Base-by-base conservation (phyloP, 768 basidiomycete genomes). In the Russula vinacea region DNA sequence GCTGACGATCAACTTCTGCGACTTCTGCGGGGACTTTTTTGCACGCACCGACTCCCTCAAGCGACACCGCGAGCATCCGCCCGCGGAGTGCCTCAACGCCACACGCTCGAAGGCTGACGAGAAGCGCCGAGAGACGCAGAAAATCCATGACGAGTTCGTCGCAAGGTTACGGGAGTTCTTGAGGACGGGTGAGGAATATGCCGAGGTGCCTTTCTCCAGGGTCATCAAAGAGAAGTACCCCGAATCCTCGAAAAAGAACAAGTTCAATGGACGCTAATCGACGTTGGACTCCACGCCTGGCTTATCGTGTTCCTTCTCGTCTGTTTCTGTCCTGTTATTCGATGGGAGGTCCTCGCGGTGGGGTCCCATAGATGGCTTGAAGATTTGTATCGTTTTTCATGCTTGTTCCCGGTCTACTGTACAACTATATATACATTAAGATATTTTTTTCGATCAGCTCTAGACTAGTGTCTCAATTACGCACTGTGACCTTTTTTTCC, bases 21-120 rank as follows among this genome's bases (percentile, higher is more conserved):
- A 50, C 10, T 5, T 2, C 9, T 62, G 61, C 13, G 62, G 55
- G 11, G 53, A 55, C 19, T 55, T 8, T 24, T 54, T 61, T 3
- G 32, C 32, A 9, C 42, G 52, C 29, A 1, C 10, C 1, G 52
- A 62, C 47, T 49, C 54, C 1, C 55, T 56, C 13, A 16, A 14
- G 32, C 47, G 54, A 14, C 47, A 62, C 29, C 5, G 19, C 2
- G 37, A 16, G 8, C 17, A 5, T 35, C 60, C 5, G 16, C 13
- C 29, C 29, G 29, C 10, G 29, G 29, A 29, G 29, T 51, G 50
- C 50, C 8, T 1, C 24, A 50, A 16, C 0, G 22, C 16, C 24
- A 26, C 24, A 0, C 24, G 0, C 4, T 2, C 0, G 14, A 2
- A 16, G 24, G 24, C 24, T 11, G 45, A n/a, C 2, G 49, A 26